These are phyloP conservation scores for Hypoxylon fuscum DNA, from an alignment of 495 filamentous ascomycete species.

Conservation along the genomic window DNA sequence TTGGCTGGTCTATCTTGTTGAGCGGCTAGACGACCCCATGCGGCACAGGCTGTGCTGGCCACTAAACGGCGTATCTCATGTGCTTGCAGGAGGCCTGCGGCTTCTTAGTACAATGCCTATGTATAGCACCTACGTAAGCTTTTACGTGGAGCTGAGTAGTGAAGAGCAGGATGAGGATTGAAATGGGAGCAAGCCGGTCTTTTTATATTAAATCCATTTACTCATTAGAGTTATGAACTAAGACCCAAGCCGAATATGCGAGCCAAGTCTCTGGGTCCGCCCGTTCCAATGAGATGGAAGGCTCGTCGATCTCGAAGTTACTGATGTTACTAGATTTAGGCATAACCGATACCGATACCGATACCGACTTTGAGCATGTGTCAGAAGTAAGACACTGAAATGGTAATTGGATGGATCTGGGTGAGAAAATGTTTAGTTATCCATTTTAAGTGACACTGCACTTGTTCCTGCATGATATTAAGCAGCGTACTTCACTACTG, in stretches of 20 bases:
- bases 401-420: constrained; percentile 10
- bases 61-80: constrained; percentile 20
- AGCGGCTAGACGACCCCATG: constrained; percentile 17
- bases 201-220: constrained; percentile 19
- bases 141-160: too few relatives aligned
- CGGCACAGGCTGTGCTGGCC: constrained; percentile 20
- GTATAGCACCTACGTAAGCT: not conserved
- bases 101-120: not conserved
- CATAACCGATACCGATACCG: constrained; percentile 6
- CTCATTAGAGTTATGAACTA: constrained; percentile 7
- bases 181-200: constrained; percentile 9
- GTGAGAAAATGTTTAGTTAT: not conserved
- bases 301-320: constrained; percentile 18
- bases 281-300: constrained; percentile 5
- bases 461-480: constrained; percentile 22
- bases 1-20: constrained; percentile 13
- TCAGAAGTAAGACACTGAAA: not conserved
- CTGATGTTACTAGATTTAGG: constrained; percentile 3
- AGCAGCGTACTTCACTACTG: not conserved
- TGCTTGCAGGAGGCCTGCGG: not conserved
- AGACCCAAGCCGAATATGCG: constrained; percentile 3
- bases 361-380: not conserved
- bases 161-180: constrained; percentile 1
- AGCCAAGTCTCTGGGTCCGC: constrained; percentile 16
- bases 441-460: not conserved